phyloP scores from a whole-genome alignment of 768 basidiomycete species.

The Russula brevipes region DNA sequence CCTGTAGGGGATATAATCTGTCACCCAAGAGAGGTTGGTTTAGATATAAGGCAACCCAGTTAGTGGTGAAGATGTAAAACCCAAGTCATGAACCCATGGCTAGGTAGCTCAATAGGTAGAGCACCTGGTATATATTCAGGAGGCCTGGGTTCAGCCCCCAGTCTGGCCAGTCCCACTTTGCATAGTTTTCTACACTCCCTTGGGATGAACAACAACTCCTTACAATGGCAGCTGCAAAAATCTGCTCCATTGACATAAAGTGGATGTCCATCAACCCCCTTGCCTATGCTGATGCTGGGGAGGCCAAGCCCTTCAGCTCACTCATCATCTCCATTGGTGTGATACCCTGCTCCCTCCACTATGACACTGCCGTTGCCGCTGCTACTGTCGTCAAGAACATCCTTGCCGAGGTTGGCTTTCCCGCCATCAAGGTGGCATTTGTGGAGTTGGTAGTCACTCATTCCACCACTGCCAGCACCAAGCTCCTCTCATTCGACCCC shows the following conservation, averaged over 20 bases:
- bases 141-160: too few relatives aligned
- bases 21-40: too few relatives aligned
- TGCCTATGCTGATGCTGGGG: slow-evolving; percentile 26
- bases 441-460: slow-evolving; percentile 28
- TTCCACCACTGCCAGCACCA: slow-evolving; percentile 28
- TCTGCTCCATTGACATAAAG: slow-evolving; percentile 16
- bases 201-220: too few relatives aligned
- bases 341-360: slow-evolving; percentile 27
- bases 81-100: too few relatives aligned
- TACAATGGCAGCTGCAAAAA: too few relatives aligned
- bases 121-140: too few relatives aligned
- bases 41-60: too few relatives aligned
- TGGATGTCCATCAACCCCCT: slow-evolving; percentile 27
- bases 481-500: slow-evolving; percentile 33
- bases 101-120: too few relatives aligned
- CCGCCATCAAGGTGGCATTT: slow-evolving; percentile 30
- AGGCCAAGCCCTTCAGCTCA: slow-evolving; percentile 23
- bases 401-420: slow-evolving; percentile 25
- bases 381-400: slow-evolving; percentile 25
- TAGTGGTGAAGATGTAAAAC: too few relatives aligned
- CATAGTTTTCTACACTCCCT: too few relatives aligned
- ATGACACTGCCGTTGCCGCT: slow-evolving; percentile 26
- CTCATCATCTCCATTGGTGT: slow-evolving; percentile 30
- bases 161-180: too few relatives aligned
- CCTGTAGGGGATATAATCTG: too few relatives aligned